These are phyloP conservation scores for Setaria viridis DNA, from an alignment of 202 grass and related monocot species.

Conservation along the genomic window DNA sequence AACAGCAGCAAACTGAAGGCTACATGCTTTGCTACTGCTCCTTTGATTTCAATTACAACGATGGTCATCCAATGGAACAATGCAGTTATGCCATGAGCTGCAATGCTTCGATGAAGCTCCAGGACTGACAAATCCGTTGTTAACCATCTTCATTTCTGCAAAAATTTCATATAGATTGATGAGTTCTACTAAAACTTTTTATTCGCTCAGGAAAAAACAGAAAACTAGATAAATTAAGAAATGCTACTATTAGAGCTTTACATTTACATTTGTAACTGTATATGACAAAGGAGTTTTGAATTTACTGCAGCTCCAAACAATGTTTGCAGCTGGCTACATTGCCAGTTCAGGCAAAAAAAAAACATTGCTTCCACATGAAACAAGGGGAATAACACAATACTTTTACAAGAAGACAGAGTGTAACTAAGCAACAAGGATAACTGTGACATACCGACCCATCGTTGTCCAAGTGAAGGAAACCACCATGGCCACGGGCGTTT, in stretches of 20 bases:
- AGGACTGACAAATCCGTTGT: neutral
- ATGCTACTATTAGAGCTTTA: neutral
- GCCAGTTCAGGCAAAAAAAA: neutral
- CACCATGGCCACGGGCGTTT: slow-evolving; percentile 82
- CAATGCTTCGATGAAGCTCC: slow-evolving; percentile 12
- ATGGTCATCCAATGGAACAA: neutral
- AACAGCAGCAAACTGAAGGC: neutral
- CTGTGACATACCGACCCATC: slow-evolving; percentile 58
- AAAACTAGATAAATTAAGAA: neutral
- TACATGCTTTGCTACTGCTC: neutral
- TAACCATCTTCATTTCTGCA: slow-evolving; percentile 50
- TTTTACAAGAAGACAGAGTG: neutral
- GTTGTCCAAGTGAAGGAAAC: slow-evolving; percentile 90
- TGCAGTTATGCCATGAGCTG: neutral
- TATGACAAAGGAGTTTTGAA: neutral
- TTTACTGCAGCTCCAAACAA: neutral
- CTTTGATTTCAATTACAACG: neutral
- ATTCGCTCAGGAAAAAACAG: neutral
- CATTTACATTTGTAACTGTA: neutral
- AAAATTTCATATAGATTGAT: neutral
- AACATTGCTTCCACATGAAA: no score
- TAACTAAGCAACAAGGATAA: slow-evolving; percentile 16
- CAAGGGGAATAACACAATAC: neutral
- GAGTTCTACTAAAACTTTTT: neutral
- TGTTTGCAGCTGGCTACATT: slow-evolving; percentile 1